Base-by-base conservation (phyloP, 257 asterid genomes). In the Ajuga chamaepitys region DNA sequence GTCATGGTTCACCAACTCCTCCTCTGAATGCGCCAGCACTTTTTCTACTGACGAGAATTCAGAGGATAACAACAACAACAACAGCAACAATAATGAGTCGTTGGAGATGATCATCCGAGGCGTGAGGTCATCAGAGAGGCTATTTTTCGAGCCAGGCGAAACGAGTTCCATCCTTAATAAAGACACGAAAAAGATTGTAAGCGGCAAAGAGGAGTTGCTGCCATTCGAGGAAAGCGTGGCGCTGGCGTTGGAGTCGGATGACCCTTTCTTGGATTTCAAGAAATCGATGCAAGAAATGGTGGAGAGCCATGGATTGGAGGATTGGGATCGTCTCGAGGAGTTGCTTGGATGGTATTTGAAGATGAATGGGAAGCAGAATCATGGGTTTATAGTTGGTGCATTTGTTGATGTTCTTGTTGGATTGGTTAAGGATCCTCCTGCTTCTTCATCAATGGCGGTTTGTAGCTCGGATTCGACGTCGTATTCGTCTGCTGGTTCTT, bases 271-370 rank as follows among this genome's bases (percentile, higher is more conserved):
- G 70, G 98, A 92, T 53, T 92, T 92, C 95, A 92, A 81, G 86
- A 81, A 61, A 41, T 92, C 98, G 3, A 92, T 92, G 91, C 71
- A 76, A 34, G 98, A 92, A 32, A 89, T 92, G 98, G 90, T 92
- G 82, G 93, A 89, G 82, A 77, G 74, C 40, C 84, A 83, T 58
- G 96, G 89, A 1, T 8, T 89, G 40, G 77, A 84, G 73, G 93
- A 85, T 11, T 92, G 98, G 98, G 95, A 87, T 22, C 56, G 85
- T 21, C 54, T 92, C 61, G 95, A 92, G 64, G 96, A 89, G 74
- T 59, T 92, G 72, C 73, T 92, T 9, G 84, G 80, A 7, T 92
- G 98, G 95, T 92, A 92, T 35, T 65, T 92, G 79, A 81, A 59
- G 85, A 81, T 83, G 95, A 92, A 92, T 45, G 88, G 77, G 40